These are phyloP conservation scores for Misopates orontium DNA, from an alignment of 257 asterid species.

Conservation along the genomic window DNA sequence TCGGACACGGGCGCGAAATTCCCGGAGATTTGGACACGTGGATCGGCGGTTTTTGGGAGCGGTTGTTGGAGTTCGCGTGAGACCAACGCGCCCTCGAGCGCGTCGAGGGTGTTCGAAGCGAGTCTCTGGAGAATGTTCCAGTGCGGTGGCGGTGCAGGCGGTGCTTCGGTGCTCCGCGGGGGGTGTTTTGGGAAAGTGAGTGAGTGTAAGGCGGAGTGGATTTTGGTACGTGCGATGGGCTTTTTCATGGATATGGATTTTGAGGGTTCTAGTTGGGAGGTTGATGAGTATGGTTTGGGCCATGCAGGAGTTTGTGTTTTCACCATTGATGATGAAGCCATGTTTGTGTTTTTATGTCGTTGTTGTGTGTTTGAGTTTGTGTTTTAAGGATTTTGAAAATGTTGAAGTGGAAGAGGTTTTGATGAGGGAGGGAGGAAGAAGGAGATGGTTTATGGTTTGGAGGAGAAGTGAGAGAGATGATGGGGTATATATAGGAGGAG, in stretches of 20 bases:
- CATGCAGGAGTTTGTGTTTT: slow-evolving; percentile 19
- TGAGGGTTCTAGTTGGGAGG: neutral
- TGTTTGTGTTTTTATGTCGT: neutral
- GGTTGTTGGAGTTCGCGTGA: slow-evolving; percentile 44
- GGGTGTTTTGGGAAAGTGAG: slow-evolving; percentile 38
- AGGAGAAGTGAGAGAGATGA: slow-evolving; percentile 7
- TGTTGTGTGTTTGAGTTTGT: neutral
- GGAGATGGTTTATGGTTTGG: neutral
- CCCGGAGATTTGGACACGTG: slow-evolving; percentile 56
- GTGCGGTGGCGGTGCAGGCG: slow-evolving; percentile 28
- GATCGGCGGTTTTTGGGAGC: slow-evolving; percentile 60
- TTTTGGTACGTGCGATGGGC: slow-evolving; percentile 22
- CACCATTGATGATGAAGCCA: slow-evolving; percentile 33
- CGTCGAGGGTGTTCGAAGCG: slow-evolving; percentile 45
- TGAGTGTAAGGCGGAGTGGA: slow-evolving; percentile 36
- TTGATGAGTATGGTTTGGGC: slow-evolving; percentile 11
- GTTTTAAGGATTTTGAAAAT: neutral
- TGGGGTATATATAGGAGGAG: slow-evolving; percentile 38
- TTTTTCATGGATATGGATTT: slow-evolving; percentile 31
- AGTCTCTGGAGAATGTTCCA: slow-evolving; percentile 52
- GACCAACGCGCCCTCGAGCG: slow-evolving; percentile 44
- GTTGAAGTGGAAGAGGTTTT: slow-evolving; percentile 16
- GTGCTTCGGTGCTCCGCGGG: slow-evolving; percentile 5
- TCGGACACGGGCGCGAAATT: slow-evolving; percentile 71
- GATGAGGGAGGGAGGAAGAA: slow-evolving; percentile 25